Percentiles rank a stretch among this genome's conserved stretches.
Conservation (phyloP, 352 stramenopile species). For the Peronosclerospora sorghi region DNA sequence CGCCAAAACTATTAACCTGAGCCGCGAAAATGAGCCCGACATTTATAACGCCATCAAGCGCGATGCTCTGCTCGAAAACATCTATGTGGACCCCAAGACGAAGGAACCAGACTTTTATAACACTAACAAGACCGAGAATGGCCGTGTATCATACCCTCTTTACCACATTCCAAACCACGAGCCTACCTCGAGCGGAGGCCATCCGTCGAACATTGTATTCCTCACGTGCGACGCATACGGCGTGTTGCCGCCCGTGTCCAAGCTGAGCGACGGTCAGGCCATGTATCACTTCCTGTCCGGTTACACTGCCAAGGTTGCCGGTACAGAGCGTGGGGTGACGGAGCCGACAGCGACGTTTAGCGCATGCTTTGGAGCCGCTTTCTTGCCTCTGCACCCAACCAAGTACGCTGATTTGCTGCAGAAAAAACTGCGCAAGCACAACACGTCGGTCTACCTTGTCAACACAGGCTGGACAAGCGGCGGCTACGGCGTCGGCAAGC, state of each 20-base stretch:
- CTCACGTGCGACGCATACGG: slow-evolving; percentile 97
- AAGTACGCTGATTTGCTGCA: slow-evolving; percentile 95
- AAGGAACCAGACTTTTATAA: slow-evolving; percentile 92
- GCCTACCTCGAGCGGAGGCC: slow-evolving; percentile 75
- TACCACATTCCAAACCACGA: slow-evolving; percentile 96
- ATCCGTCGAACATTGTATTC: slow-evolving; percentile 97
- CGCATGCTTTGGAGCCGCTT: slow-evolving; percentile 95
- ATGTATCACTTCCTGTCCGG: slow-evolving; percentile 98
- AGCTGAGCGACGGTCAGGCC: slow-evolving; percentile 88
- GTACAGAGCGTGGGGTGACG: slow-evolving; percentile 94
- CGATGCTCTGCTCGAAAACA: slow-evolving; percentile 97
- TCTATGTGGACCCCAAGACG: slow-evolving; percentile 66
- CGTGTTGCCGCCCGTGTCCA: slow-evolving; percentile 93
- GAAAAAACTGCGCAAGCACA: slow-evolving; percentile 93
- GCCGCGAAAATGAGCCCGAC: slow-evolving; percentile 92
- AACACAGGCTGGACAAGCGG: slow-evolving; percentile 97
- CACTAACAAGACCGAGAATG: slow-evolving; percentile 95
- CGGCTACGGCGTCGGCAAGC: slow-evolving; percentile 91
- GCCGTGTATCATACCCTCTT: slow-evolving; percentile 98
- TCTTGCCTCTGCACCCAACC: slow-evolving; percentile 95
- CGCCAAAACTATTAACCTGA: slow-evolving; percentile 98
- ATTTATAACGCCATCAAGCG: slow-evolving; percentile 96
- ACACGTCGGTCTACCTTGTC: slow-evolving; percentile 91
- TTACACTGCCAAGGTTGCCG: slow-evolving; percentile 98
- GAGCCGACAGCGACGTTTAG: slow-evolving; percentile 94